phyloP scores from a whole-genome alignment of 768 basidiomycete species.

The Auricularia sp. region DNA sequence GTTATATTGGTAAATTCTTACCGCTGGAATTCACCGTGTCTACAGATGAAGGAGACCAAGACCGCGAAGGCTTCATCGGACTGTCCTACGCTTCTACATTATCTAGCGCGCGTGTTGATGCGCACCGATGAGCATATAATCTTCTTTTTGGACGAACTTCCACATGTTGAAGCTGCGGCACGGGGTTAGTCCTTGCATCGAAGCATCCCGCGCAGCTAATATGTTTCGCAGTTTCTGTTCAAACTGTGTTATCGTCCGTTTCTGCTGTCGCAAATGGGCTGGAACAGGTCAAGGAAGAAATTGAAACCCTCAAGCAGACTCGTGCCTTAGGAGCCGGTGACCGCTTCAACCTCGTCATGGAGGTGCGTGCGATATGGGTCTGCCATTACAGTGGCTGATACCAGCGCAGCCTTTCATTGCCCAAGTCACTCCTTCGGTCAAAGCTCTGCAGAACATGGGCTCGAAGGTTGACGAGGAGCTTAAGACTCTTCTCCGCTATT shows the following conservation, averaged over 20 bases:
- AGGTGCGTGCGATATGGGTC: conserved; percentile 28
- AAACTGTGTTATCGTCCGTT: conserved; percentile 50
- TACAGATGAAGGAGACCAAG: conserved; percentile 73
- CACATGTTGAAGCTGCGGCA: conserved; percentile 73
- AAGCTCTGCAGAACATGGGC: conserved; percentile 57
- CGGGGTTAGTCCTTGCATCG: conserved; percentile 39
- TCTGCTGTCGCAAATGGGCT: conserved; percentile 48
- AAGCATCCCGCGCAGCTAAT: background rate
- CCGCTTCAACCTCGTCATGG: conserved; percentile 58
- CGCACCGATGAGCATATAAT: conserved; percentile 55
- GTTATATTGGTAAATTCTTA: background rate
- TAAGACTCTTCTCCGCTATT: conserved; percentile 52
- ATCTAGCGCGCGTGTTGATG: conserved; percentile 65
- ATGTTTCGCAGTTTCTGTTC: conserved; percentile 53
- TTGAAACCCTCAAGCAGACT: conserved; percentile 30
- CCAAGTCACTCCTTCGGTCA: conserved; percentile 41
- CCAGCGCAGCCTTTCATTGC: conserved; percentile 36
- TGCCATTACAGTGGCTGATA: background rate
- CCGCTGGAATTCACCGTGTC: background rate
- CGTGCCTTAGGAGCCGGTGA: conserved; percentile 34
- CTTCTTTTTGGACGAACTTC: conserved; percentile 70
- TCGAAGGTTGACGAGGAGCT: conserved; percentile 49
- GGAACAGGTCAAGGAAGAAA: conserved; percentile 45
- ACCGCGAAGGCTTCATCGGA: conserved; percentile 54
- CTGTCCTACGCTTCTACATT: conserved; percentile 87